phyloP scores from a whole-genome alignment of 2,329 filamentous ascomycete species.

The Botrytis byssoidea region DNA sequence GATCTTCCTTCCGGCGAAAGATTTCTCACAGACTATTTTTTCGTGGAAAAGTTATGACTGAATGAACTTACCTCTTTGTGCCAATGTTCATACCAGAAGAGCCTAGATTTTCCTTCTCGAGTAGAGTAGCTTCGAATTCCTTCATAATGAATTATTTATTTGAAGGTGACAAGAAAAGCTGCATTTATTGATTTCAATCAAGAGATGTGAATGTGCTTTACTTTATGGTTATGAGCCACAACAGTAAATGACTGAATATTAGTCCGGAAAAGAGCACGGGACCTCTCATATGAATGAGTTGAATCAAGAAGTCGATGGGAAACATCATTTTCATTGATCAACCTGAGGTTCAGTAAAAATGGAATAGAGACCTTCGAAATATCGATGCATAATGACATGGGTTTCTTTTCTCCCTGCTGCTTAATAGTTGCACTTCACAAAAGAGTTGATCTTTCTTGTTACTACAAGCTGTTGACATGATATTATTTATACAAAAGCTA shows the following conservation, averaged over 20 bases:
- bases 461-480: not conserved
- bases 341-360: not conserved
- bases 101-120: rapidly evolving
- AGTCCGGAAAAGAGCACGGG: not conserved
- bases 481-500: not conserved
- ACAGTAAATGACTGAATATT: not conserved
- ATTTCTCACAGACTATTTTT: rapidly evolving
- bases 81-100: not conserved
- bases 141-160: not conserved
- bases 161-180: not conserved
- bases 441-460: not conserved
- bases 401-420: too few species aligned
- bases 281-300: not conserved
- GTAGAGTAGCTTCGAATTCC: too few species aligned
- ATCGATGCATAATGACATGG: not conserved
- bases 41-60: too few species aligned
- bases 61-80: not conserved
- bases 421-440: too few species aligned
- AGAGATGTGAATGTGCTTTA: not conserved
- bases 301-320: not conserved
- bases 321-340: not conserved
- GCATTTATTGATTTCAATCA: too few species aligned
- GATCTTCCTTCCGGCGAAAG: too few species aligned
- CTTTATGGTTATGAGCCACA: not conserved
- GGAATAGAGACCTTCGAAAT: rapidly evolving